phyloP scores from a whole-genome alignment of 345 rosid genomes.

The Eucalyptus viminalis region DNA sequence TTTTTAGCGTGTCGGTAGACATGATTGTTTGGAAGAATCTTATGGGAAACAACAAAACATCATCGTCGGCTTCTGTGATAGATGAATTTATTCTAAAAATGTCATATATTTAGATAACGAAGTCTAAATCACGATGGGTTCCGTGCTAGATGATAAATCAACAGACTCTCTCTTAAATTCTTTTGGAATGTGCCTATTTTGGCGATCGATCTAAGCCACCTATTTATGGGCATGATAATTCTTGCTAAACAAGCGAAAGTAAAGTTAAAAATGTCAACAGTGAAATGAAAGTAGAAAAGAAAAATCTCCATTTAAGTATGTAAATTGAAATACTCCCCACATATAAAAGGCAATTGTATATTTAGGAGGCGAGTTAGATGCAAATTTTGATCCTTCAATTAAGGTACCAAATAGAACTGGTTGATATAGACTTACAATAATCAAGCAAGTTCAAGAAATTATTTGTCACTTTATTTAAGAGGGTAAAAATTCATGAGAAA shows the following conservation, averaged over 20 bases:
- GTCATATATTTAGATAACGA: neutral
- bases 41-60: neutral
- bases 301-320: neutral
- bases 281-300: neutral
- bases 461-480: neutral
- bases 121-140: neutral
- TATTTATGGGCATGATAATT: neutral
- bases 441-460: accelerated
- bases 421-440: accelerated
- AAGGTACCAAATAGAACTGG: neutral
- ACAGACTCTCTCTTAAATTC: neutral
- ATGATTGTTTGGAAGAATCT: neutral
- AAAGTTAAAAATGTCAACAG: neutral
- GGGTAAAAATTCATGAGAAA: accelerated
- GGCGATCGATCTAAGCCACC: neutral
- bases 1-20: neutral
- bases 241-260: neutral
- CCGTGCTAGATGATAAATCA: neutral
- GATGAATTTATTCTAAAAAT: neutral
- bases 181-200: neutral
- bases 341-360: neutral
- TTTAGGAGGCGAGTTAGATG: neutral
- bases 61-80: neutral
- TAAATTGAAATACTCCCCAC: neutral
- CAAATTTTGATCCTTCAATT: neutral